Percentiles rank a stretch among this genome's conserved stretches.
Conservation (phyloP, 2,329 filamentous ascomycete genomes). For the Elsinoe arachidis region DNA sequence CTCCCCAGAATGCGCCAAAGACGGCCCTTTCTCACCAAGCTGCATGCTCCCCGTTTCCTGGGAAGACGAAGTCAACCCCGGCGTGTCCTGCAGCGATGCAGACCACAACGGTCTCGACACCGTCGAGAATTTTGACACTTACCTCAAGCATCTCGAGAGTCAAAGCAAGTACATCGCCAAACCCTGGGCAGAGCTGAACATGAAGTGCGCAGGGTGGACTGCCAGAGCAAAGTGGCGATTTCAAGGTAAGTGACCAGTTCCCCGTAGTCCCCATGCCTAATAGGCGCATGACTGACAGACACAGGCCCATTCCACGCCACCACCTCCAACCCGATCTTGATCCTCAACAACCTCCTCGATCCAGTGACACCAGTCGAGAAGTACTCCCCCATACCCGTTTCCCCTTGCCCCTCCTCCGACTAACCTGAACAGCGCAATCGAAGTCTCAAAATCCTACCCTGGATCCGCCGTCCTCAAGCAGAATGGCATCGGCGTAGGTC, state of each 20-base stretch:
- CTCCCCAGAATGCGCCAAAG: constrained; percentile 20
- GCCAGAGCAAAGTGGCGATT: constrained; percentile 18
- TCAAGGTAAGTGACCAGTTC: too few species aligned
- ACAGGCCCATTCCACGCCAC: constrained; percentile 23
- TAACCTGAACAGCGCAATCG: constrained; percentile 30
- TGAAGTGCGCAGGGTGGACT: constrained; percentile 28
- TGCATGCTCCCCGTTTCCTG: constrained; percentile 13
- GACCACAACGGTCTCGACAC: constrained; percentile 20
- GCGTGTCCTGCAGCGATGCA: constrained; percentile 32
- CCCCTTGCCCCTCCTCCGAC: neutral
- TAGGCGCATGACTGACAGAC: neutral
- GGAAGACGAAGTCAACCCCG: constrained; percentile 16
- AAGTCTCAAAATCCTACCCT: constrained; percentile 35
- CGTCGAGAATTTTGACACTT: constrained; percentile 17
- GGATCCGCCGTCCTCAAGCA: constrained; percentile 38
- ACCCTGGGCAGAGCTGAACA: constrained; percentile 27
- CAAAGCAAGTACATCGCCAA: constrained; percentile 28
- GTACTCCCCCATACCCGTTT: neutral
- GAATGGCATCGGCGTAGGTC: constrained; percentile 23
- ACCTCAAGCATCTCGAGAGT: constrained; percentile 20
- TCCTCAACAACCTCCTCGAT: constrained; percentile 49
- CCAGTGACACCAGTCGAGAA: constrained; percentile 48
- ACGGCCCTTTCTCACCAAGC: constrained; percentile 22
- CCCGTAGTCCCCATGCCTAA: too few species aligned
- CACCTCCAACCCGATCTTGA: constrained; percentile 48